Evolutionary conservation across 192 early-diverging fungal genomes (phyloP), one percentile per base, ranked within the genome.

Genomic region (Oehlia diaphana): DNA sequence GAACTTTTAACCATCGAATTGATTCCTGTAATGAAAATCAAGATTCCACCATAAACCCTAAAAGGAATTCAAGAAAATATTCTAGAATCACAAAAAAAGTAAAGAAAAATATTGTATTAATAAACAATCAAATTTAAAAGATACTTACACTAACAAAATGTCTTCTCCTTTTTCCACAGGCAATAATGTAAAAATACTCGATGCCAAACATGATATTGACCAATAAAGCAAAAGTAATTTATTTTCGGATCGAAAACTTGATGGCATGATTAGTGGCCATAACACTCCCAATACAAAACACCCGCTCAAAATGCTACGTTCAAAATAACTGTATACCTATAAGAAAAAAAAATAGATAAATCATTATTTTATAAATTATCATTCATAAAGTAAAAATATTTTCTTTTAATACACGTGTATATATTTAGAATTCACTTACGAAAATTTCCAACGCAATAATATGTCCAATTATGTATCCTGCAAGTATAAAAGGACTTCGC

Each of bases 291-390:
- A 63, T 47, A 90, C 72, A 80, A 98, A 92, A 65, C 86, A 87
- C 3, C 84, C 81, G 0, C 90, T 91, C 39, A 96, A 84, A 47
- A 92, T 78, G 58, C 86, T 86, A 2, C 97, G 91, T 69, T 92
- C 82, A 83, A 98, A 98, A 83, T 94, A 98, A 74, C 93, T 95
- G 67, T 88, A 92, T n/a, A 94, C 92, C 92, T 94, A 33, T 39
- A 37, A 13, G 13, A 13, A 63, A 63, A 31, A 23, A 62, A 42
- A 42, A 42, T 42, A 42, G 39, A 42, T 42, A 42, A 42, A 42
- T 42, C 7, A 42, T 61, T 61, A 42, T 53, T 47, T 6, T 39
- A 31, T 44, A 37, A 23, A 23, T 28, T 42, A 33, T 76, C 44
- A 16, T 31, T 68, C 19, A 35, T 63, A 61, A 13, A 21, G 77